Evolutionary conservation across 305 asterid genomes (phyloP), one percentile per base, ranked within the genome.

Genomic region (Rubia occidens): DNA sequence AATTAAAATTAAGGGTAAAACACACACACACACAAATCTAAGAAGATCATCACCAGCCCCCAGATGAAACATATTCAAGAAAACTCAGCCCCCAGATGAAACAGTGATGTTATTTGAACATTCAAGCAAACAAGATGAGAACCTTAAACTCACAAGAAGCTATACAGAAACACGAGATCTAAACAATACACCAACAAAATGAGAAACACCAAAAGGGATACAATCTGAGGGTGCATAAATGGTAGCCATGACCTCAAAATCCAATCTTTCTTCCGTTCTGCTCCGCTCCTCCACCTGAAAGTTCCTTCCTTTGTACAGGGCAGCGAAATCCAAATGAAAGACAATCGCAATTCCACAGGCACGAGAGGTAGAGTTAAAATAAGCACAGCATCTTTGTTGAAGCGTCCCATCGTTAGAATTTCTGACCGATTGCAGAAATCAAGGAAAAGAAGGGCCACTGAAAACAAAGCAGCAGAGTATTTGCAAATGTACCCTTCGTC

Each of bases 141-240:
- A 51, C 24, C 74, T 40, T 64, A 62, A 72, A 69, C 66, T 65
- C 62, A 2, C 47, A 78, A 70, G 24, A 64, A 11, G 60, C 26
- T 5, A 15, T 18, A 43, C n/a, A 54, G 63, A 26, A 13, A 71
- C 7, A n/a, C 24, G 32, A 26, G 45, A 63, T 56, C n/a, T 47
- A 62, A 5, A 64, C 5, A 42, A 63, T 18, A 40, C 51, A 42
- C 3, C 10, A 61, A 3, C n/a, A 64, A 40, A 62, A 69, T 11
- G 29, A 59, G 14, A 53, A 5, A 21, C 20, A 61, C 66, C 11
- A n/a, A 47, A 72, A 65, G 67, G 80, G 75, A 78, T 81, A 81
- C 82, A 72, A 78, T 81, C 82, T 61, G 78, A 67, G 44, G 82
- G 55, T 18, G 82, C 60, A 59, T 76, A 72, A 72, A 70, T 71